Evolutionary conservation across 2,329 filamentous ascomycete genomes (phyloP), one percentile per base, ranked within the genome.

Genomic region (Acarospora socialis): DNA sequence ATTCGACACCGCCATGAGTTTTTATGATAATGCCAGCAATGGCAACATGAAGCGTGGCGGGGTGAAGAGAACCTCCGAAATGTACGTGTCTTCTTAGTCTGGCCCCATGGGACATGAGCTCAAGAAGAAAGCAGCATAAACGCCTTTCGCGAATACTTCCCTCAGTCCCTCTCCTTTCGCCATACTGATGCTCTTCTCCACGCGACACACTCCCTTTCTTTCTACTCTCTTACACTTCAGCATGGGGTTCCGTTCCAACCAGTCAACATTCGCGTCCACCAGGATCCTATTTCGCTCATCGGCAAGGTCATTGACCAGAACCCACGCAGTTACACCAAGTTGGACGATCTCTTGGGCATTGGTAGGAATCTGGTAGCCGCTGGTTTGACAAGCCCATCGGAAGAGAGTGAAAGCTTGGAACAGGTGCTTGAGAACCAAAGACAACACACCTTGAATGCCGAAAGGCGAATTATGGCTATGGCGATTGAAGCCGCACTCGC

Each of bases 1-100:
- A 12, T 17, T 74, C 10, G 50, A 68, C 9, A 57, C 57, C 6
- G 57, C 64, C 21, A 64, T 68, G 12, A 63, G 65, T 15, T 57
- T 63, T 13, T 77, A 77, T 46, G 73, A 77, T 46, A 73, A 72
- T 40, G 72, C 73, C 13, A 76, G 65, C 47, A 77, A 77, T 43
- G 73, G 73, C 18, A 77, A 76, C 44, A 61, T 62, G 40, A 72
- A 63, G 12, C 60, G 73, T 42, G 73, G 73, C 10, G 67, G 67
- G 9, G 67, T 77, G 58, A 75, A 70, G 47, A 68, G 62, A 44
- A 70, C 72, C 7, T 63, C 62, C 29, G 68, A 73, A 24, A 64
- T 70, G 61, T 64, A 48, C 45, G 60, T 54, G 13, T 5, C 28
- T 8, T 14, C 30, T 22, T 32, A 33, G 35, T n/a, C 10, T 17